Conservation (phyloP, 1,139 yeast species). For the Debaryomyces coudertii region DNA sequence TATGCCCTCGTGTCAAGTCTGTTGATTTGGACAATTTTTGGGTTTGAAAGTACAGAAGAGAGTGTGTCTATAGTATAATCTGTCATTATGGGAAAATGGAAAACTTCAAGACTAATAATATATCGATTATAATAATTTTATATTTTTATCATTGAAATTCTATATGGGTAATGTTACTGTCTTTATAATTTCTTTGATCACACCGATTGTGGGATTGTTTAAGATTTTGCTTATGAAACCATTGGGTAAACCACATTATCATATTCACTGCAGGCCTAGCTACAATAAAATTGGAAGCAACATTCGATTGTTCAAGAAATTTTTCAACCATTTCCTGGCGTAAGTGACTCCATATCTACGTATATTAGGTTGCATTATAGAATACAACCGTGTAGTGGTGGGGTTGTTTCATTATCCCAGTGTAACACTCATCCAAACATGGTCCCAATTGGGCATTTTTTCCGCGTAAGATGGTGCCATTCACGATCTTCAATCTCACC, state of each 20-base stretch:
- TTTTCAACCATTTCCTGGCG: too few species aligned
- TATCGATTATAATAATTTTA: too few species aligned
- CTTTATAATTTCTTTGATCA: too few species aligned
- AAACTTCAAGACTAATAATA: too few species aligned
- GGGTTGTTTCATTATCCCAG: neutral
- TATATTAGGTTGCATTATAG: neutral
- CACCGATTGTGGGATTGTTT: too few species aligned
- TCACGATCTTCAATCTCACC: neutral
- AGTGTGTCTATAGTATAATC: slow-evolving; percentile 8
- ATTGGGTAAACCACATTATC: too few species aligned
- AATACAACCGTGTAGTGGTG: neutral
- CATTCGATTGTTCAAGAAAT: too few species aligned
- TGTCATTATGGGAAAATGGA: slow-evolving; percentile 1
- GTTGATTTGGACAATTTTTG: slow-evolving; percentile 16
- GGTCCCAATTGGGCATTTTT: neutral
- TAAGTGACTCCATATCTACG: neutral
- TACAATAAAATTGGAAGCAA: too few species aligned
- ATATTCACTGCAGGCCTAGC: too few species aligned
- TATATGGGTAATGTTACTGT: too few species aligned
- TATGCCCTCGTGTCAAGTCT: slow-evolving; percentile 19
- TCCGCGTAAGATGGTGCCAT: neutral
- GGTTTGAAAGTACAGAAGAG: slow-evolving; percentile 15
- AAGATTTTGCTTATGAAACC: too few species aligned
- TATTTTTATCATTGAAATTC: too few species aligned
- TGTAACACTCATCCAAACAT: neutral